These are phyloP conservation scores for Barnettozyma sp. DNA, from an alignment of 805 yeast species.

Conservation along the genomic window DNA sequence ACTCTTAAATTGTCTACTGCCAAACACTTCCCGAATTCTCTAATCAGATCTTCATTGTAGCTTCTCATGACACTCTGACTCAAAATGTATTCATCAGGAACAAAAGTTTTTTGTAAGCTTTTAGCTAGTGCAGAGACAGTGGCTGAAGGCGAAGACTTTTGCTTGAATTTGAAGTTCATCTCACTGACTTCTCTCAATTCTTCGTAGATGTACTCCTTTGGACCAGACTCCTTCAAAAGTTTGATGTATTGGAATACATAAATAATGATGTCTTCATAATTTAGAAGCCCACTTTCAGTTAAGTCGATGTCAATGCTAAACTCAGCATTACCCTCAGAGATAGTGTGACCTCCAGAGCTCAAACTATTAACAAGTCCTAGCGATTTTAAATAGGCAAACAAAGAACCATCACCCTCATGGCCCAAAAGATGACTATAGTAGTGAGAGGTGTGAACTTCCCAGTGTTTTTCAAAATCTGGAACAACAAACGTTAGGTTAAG, in stretches of 20 bases:
- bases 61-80: slow-evolving; percentile 49
- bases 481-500: slow-evolving; percentile 63
- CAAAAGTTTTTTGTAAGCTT: slow-evolving; percentile 44
- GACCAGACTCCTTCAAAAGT: slow-evolving; percentile 48
- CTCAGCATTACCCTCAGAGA: slow-evolving; percentile 59
- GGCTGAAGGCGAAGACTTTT: slow-evolving; percentile 62
- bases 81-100: slow-evolving; percentile 62
- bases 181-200: slow-evolving; percentile 66
- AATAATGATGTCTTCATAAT: slow-evolving; percentile 55
- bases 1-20: slow-evolving; percentile 55
- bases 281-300: slow-evolving; percentile 60
- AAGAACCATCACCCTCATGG: slow-evolving; percentile 87
- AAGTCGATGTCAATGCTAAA: slow-evolving; percentile 70
- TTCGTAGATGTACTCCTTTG: slow-evolving; percentile 73
- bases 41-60: slow-evolving; percentile 50
- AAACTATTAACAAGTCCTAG: slow-evolving; percentile 76
- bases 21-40: slow-evolving; percentile 42
- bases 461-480: slow-evolving; percentile 66
- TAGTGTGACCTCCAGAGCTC: slow-evolving; percentile 62
- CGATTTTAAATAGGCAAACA: slow-evolving; percentile 60
- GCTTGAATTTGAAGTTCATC: slow-evolving; percentile 71
- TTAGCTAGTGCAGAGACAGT: slow-evolving; percentile 68
- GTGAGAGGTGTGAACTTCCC: slow-evolving; percentile 63
- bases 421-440: slow-evolving; percentile 81
- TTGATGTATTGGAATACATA: slow-evolving; percentile 68